These are phyloP conservation scores for Xylaria telfairii DNA, from an alignment of 495 filamentous ascomycete genomes.

Conservation along the genomic window DNA sequence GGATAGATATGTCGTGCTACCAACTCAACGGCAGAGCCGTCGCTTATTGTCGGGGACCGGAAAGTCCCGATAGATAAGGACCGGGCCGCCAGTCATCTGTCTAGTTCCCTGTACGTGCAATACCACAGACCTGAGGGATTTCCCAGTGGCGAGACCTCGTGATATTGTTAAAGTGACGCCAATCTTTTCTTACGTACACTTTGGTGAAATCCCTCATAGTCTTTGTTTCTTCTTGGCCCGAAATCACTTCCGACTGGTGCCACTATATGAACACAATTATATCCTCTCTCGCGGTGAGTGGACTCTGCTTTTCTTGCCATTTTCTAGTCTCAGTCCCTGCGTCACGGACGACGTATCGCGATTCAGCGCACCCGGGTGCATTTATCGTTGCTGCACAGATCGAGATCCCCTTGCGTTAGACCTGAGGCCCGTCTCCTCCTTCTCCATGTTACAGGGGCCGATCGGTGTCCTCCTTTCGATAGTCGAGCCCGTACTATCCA, in stretches of 20 bases:
- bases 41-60: slow-evolving; percentile 19
- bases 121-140: slow-evolving; percentile 18
- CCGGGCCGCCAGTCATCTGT: slow-evolving; percentile 6
- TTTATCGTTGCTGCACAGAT: neutral
- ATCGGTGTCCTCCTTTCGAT: neutral
- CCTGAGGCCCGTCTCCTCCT: neutral
- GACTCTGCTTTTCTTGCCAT: slow-evolving; percentile 3
- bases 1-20: neutral
- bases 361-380: neutral
- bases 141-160: slow-evolving; percentile 6
- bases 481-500: neutral
- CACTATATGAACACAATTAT: slow-evolving; percentile 1
- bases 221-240: neutral
- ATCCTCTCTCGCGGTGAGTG: slow-evolving; percentile 3
- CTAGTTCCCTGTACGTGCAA: neutral
- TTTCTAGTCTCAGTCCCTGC: neutral
- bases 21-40: neutral
- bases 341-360: no score
- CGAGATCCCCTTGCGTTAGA: neutral
- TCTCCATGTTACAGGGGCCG: neutral
- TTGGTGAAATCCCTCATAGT: slow-evolving; percentile 8
- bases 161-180: slow-evolving; percentile 17
- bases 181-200: neutral
- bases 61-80: slow-evolving; percentile 9
- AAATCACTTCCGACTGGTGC: slow-evolving; percentile 15